Base-by-base conservation (phyloP, 1,139 yeast genomes). In the Suhomyces kunorum region DNA sequence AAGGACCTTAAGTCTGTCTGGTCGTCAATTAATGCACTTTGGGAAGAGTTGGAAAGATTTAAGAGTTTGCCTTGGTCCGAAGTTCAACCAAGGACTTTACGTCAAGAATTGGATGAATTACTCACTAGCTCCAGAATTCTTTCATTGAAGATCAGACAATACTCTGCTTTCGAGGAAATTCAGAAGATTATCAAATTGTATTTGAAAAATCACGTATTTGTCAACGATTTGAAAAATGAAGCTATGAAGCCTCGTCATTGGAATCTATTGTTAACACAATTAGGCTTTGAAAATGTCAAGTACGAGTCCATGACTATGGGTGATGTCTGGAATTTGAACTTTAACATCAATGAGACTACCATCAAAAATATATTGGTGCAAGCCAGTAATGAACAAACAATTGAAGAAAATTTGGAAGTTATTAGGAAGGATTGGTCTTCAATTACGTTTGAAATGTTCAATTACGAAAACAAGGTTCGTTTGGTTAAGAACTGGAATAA, bases 371-470 rank as follows among this genome's bases (percentile, higher is more conserved):
- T 85, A 1, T 53, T 87, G 4, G 68, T 71, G 1, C 79, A 76
- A 46, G 97, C 98, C 0, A 78, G 78, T 44, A 85, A 87, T 16
- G 98, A 92, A 54, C 69, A 75, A 43, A 71, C 78, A 0, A 65
- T 92, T 6, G 88, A 84, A 45, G 78, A 74, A 13, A 76, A 81
- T 9, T 55, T 85, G 17, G 51, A 50, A 1, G 57, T 64, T 6
- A 78, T 90, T 9, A 67, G 66, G 37, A 53, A 51, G 0, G 67
- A 59, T 4, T 84, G 90, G 90, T 47, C 59, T 0, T 53, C 58
- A 0, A 63, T 68, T 17, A 58, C 73, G 0, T 76, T 87, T 43
- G 85, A 80, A 16, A 66, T 76, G 24, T 81, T 80, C 51, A 71
- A 71, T 28, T 84, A 76, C 54, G 73, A 76, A 40, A 68, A 71